Base-by-base conservation (phyloP, 768 basidiomycete genomes). In the Leccinum arenicola region DNA sequence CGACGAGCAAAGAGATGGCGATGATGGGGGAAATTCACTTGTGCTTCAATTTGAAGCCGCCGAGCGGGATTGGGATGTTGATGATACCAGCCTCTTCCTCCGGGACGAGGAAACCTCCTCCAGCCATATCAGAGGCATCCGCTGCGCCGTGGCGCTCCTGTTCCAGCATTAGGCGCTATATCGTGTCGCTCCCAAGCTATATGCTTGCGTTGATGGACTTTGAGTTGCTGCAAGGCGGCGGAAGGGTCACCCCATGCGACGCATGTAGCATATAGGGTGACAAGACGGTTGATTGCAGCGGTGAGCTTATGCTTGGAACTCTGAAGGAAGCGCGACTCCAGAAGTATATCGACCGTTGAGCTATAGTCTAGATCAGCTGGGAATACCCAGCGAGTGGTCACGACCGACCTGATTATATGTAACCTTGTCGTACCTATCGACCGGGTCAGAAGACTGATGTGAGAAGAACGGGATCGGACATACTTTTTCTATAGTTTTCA, bases 131-230 rank as follows among this genome's bases (percentile, higher is more conserved):
- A 56, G 74, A 57, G 61, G 76, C 55, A 40, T 75, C 70, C 23
- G 62, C 19, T 25, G 58, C 54, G 14, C 91, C 90, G 4, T 85
- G 81, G 25, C 92, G 82, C 64, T 92, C 89, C 43, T 85, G 83
- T 3, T 86, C 88, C 59, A 97, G 90, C 94, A 97, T 95, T 3
- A 3, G 23, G 23, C 23, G 3, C 23, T 3, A 23, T 23, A 98
- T 89, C 1, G 97, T 99, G 68, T 98, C 97, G 84, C 68, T 98
- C 96, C 87, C 95, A 96, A 3, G 96, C 95, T 61, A 96, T 90
- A 69, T 93, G 89, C 73, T 98, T 95, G 19, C 93, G 86, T 57
- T 95, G 87, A 70, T 95, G 86, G 15, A 93, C 80, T 61, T 86
- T 85, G 49, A 99, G 83, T 69, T 96, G 91, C 63, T 91, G 86